Evolutionary conservation across 2,329 filamentous ascomycete genomes (phyloP).

Genomic region (Alternaria consortialis): DNA sequence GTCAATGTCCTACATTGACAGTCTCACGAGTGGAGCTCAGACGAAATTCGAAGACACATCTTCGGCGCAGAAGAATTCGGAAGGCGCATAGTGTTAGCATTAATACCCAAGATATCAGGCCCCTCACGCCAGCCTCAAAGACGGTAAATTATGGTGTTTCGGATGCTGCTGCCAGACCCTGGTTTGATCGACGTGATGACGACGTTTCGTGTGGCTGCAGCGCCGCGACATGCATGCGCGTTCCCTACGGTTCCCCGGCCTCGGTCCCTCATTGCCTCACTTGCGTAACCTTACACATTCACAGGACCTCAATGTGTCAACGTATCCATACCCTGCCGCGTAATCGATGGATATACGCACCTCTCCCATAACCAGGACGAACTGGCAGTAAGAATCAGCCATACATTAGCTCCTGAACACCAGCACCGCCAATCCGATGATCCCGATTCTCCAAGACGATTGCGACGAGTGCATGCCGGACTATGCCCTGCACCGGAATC

Average conservation of each 20-base stretch:
- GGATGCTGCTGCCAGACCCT: constrained; percentile 9
- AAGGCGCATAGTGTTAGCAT: constrained; percentile 12
- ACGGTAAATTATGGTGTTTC: constrained; percentile 1
- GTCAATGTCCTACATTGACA: constrained; percentile 16
- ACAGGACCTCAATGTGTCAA: constrained; percentile 14
- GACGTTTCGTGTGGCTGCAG: constrained; percentile 31
- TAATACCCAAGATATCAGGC: constrained; percentile 10
- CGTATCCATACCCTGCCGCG: constrained; percentile 20
- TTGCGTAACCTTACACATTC: constrained; percentile 8
- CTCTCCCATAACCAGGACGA: constrained; percentile 21
- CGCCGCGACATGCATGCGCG: constrained; percentile 27
- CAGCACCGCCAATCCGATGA: constrained; percentile 34
- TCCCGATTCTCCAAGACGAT: constrained; percentile 52
- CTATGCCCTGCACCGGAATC: constrained; percentile 53
- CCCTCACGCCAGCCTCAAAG: background rate
- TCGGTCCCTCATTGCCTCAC: constrained; percentile 16
- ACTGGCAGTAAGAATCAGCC: constrained; percentile 30
- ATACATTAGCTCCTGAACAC: constrained; percentile 15
- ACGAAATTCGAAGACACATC: background rate
- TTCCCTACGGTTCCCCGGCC: constrained; percentile 20
- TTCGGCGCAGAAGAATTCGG: background rate
- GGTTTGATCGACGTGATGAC: constrained; percentile 32
- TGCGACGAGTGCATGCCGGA: constrained; percentile 69
- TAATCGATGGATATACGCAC: constrained; percentile 39
- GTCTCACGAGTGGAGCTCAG: constrained; percentile 4